These are phyloP conservation scores for Talaromyces sp. DNA, from an alignment of 2,329 filamentous ascomycete genomes.

Conservation along the genomic window DNA sequence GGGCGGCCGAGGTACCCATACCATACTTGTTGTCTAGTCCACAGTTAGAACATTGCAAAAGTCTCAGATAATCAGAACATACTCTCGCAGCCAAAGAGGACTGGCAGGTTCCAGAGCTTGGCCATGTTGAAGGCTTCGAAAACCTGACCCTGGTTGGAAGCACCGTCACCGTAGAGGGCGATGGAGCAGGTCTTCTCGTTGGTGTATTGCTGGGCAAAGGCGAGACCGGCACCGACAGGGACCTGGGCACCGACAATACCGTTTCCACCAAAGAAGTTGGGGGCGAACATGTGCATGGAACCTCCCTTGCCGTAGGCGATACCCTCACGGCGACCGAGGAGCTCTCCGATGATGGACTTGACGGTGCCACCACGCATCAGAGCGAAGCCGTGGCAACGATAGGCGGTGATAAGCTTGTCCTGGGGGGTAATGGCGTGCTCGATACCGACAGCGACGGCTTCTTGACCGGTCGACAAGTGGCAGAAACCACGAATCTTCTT, in stretches of 20 bases:
- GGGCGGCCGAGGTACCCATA: slow-evolving; percentile 95
- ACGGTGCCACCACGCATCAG: slow-evolving; percentile 90
- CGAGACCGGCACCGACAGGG: slow-evolving; percentile 90
- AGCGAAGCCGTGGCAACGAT: slow-evolving; percentile 98
- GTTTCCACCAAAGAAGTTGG: slow-evolving; percentile 97
- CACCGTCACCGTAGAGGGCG: slow-evolving; percentile 94
- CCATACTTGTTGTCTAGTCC: slow-evolving; percentile 96
- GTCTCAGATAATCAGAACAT: slow-evolving; percentile 38
- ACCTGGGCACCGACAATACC: slow-evolving; percentile 99
- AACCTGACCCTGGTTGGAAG: slow-evolving; percentile 97
- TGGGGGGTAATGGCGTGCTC: slow-evolving; percentile 88
- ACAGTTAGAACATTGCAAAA: background rate
- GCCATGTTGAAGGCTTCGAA: slow-evolving; percentile 99
- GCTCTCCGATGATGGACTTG: slow-evolving; percentile 90
- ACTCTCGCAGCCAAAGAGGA: slow-evolving; percentile 98
- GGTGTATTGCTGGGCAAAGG: slow-evolving; percentile 94
- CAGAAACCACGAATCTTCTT: slow-evolving; percentile 99
- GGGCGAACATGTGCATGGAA: slow-evolving; percentile 99
- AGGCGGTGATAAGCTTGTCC: slow-evolving; percentile 95
- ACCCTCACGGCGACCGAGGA: slow-evolving; percentile 89
- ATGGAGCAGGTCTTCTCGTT: slow-evolving; percentile 80
- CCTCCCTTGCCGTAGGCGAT: slow-evolving; percentile 99
- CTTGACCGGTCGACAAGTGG: slow-evolving; percentile 95
- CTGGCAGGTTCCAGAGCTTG: slow-evolving; percentile 94
- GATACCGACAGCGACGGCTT: slow-evolving; percentile 94